Conservation (phyloP, 495 filamentous ascomycete genomes). For the Jackrogersella multiformis region DNA sequence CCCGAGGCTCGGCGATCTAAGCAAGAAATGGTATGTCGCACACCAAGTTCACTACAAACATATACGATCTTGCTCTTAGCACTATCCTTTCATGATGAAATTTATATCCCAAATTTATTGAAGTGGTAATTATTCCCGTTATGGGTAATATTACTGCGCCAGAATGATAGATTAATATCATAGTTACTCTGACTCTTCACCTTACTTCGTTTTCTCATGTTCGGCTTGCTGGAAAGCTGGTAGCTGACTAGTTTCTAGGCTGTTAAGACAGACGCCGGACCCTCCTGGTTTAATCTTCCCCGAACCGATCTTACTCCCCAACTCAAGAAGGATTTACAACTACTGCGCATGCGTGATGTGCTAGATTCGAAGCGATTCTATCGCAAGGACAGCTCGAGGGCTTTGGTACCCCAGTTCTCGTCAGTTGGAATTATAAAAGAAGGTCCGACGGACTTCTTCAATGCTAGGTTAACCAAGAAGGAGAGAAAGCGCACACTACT, state of each 20-base stretch:
- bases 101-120: slow-evolving; percentile 56
- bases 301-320: slow-evolving; percentile 82
- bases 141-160: slow-evolving; percentile 74
- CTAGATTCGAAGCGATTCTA: slow-evolving; percentile 91
- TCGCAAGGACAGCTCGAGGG: slow-evolving; percentile 76
- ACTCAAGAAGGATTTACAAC: slow-evolving; percentile 84
- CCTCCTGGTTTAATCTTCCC: slow-evolving; percentile 85
- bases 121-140: slow-evolving; percentile 66
- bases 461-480: slow-evolving; percentile 79
- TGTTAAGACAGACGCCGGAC: slow-evolving; percentile 58
- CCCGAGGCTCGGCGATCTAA: slow-evolving; percentile 48
- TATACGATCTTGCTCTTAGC: not conserved
- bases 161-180: slow-evolving; percentile 77
- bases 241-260: slow-evolving; percentile 45
- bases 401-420: slow-evolving; percentile 76
- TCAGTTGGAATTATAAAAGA: slow-evolving; percentile 90
- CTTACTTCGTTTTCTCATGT: slow-evolving; percentile 13
- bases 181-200: slow-evolving; percentile 96
- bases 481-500: slow-evolving; percentile 89
- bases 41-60: not conserved
- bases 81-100: slow-evolving; percentile 52
- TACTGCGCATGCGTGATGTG: slow-evolving; percentile 87
- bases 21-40: slow-evolving; percentile 53
- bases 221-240: slow-evolving; percentile 25
- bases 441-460: slow-evolving; percentile 88